Conservation (phyloP, 768 basidiomycete genomes). For the Exidia glandulosa region DNA sequence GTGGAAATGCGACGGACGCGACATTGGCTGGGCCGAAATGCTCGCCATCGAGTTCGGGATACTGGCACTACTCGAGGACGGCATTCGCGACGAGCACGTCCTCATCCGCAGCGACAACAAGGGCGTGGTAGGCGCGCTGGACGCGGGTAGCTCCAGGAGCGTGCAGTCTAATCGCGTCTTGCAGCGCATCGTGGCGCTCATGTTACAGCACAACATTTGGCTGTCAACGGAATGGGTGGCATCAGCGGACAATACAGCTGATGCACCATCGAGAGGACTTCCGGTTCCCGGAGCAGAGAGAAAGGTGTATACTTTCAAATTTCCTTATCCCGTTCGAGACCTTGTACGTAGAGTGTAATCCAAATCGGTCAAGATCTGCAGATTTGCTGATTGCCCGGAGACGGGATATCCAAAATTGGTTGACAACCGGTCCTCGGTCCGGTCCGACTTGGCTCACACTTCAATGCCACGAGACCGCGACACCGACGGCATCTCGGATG, state of each 20-base stretch:
- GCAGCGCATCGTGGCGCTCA: background rate
- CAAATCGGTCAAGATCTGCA: no score
- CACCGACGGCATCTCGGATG: background rate
- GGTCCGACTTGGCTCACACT: background rate
- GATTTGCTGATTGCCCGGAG: no score
- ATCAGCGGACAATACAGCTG: background rate
- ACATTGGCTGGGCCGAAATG: background rate
- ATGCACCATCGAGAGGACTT: background rate
- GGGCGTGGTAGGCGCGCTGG: background rate
- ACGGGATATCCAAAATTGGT: no score
- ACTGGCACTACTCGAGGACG: background rate
- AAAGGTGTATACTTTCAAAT: background rate
- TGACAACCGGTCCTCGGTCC: no score
- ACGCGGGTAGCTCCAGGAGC: background rate
- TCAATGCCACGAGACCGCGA: background rate
- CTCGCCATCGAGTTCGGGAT: background rate
- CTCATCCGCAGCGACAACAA: background rate
- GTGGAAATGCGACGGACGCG: background rate
- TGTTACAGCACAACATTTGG: background rate
- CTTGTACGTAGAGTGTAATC: no score
- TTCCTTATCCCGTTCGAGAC: background rate
- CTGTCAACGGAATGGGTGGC: background rate
- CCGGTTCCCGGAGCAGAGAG: background rate
- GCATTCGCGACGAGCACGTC: background rate
- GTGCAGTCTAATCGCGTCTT: background rate